These are phyloP conservation scores for Paracorniculantispora psalliotae DNA, from an alignment of 2,329 filamentous ascomycete genomes.

Conservation along the genomic window DNA sequence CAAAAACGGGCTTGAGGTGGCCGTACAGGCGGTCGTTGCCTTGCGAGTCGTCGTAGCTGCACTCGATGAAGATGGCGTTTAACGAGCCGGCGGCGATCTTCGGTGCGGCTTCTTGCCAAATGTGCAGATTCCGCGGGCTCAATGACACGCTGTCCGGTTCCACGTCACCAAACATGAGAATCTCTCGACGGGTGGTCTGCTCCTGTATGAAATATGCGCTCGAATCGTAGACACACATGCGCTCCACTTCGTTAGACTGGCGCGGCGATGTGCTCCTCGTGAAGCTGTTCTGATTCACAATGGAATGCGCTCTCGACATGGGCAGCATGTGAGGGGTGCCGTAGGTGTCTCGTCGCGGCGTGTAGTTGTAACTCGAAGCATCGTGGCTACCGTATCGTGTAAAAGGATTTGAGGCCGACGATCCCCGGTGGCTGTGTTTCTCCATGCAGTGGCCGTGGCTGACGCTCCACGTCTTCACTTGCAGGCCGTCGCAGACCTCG, in stretches of 20 bases:
- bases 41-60: slow-evolving; percentile 81
- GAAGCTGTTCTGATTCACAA: slow-evolving; percentile 29
- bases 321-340: slow-evolving; percentile 9
- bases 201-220: slow-evolving; percentile 92
- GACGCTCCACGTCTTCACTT: slow-evolving; percentile 81
- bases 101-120: slow-evolving; percentile 86
- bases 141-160: slow-evolving; percentile 85
- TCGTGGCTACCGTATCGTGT: slow-evolving; percentile 48
- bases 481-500: slow-evolving; percentile 81
- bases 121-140: slow-evolving; percentile 69
- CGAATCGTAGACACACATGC: slow-evolving; percentile 72
- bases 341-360: slow-evolving; percentile 24
- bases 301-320: slow-evolving; percentile 21
- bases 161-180: slow-evolving; percentile 92
- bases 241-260: slow-evolving; percentile 37
- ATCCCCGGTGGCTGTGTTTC: slow-evolving; percentile 60
- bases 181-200: slow-evolving; percentile 62
- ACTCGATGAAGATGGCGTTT: slow-evolving; percentile 87
- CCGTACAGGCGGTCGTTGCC: slow-evolving; percentile 77
- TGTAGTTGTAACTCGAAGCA: slow-evolving; percentile 29
- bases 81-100: slow-evolving; percentile 72
- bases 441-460: slow-evolving; percentile 89
- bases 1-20: slow-evolving; percentile 77
- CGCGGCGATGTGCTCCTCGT: slow-evolving; percentile 20
- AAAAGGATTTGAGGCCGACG: slow-evolving; percentile 41